A percentile compares a stretch with the other conserved stretches of the same genome.
Evolutionary conservation across 805 yeast genomes (phyloP).

Genomic region (Monosporozyma yasuniensis): DNA sequence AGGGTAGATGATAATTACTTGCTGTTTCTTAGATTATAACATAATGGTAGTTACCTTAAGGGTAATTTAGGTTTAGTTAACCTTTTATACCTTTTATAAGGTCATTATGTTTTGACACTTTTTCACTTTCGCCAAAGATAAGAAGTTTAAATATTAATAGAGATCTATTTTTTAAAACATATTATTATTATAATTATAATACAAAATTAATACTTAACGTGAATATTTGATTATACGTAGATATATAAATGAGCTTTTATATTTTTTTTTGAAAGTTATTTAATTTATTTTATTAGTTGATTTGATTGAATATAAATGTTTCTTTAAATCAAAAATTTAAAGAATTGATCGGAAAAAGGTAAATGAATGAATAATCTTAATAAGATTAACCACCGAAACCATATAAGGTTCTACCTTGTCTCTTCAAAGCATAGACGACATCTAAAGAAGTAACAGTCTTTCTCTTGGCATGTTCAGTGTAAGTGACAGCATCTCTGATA

Average conservation of each 20-base stretch:
- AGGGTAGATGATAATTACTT: no score
- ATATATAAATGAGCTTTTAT: not conserved
- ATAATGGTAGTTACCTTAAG: no score
- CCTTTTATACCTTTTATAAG: no score
- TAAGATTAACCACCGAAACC: constrained; percentile 94
- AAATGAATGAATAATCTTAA: not conserved
- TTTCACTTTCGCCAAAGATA: no score
- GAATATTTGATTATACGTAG: not conserved
- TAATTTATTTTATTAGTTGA: not conserved
- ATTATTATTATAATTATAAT: not conserved
- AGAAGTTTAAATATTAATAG: no score
- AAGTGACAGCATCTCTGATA: constrained; percentile 98
- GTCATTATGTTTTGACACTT: no score
- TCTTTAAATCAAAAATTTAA: not conserved
- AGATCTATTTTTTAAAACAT: not conserved
- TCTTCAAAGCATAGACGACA: constrained; percentile 98
- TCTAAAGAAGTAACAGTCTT: constrained; percentile 98
- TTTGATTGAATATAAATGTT: not conserved
- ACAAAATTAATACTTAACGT: not conserved
- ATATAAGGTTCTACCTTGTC: constrained; percentile 99
- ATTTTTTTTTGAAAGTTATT: not conserved
- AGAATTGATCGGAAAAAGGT: not conserved
- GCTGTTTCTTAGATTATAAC: no score
- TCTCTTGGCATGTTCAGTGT: constrained; percentile 99
- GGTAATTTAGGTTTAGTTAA: no score